A percentile compares a stretch with the other conserved stretches of the same genome.
Conservation (phyloP, 371 early-diverging fungal species). For the Mortierella sp. region DNA sequence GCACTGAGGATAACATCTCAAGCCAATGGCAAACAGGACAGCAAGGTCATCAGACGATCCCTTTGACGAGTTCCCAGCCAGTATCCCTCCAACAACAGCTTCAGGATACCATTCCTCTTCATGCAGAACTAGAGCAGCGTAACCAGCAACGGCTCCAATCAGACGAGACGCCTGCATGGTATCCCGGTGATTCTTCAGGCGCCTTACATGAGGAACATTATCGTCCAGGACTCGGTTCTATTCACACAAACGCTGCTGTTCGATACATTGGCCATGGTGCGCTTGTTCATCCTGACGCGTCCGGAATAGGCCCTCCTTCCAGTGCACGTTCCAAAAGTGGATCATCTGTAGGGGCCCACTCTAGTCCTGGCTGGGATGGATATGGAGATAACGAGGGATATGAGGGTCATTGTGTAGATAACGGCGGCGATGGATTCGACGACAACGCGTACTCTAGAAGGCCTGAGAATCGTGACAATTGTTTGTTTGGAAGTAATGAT, state of each 20-base stretch:
- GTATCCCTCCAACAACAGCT: conserved; percentile 2
- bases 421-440: background rate
- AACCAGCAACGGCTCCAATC: conserved; percentile 10
- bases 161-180: background rate
- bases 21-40: conserved; percentile 6
- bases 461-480: background rate
- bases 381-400: background rate
- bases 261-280: background rate
- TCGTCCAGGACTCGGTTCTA: background rate
- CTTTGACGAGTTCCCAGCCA: background rate
- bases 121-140: conserved; percentile 10
- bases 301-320: conserved; percentile 3
- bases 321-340: background rate
- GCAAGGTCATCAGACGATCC: background rate
- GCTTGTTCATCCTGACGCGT: background rate
- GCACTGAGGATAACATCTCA: background rate
- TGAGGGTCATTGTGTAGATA: background rate
- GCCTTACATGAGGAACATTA: background rate
- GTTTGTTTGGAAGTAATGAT: background rate
- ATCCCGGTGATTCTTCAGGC: background rate
- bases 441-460: background rate
- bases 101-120: conserved; percentile 7
- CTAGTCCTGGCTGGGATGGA: background rate
- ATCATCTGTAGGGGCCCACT: background rate
- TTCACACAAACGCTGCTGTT: background rate